phyloP scores from a whole-genome alignment of 129 eudicot genomes.

The Rutidosis leptorrhynchoides region DNA sequence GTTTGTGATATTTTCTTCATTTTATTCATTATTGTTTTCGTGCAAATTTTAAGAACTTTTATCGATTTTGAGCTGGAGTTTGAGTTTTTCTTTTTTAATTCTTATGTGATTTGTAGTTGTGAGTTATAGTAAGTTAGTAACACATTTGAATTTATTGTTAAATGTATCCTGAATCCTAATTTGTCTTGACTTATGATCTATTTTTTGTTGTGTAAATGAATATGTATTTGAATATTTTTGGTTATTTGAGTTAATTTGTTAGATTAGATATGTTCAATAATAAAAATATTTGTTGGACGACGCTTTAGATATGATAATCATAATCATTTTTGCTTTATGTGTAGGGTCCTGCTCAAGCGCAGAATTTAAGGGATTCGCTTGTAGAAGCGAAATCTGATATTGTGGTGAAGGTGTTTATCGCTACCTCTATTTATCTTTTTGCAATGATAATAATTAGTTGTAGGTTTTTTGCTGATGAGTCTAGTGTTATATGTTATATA shows the following conservation, averaged over 20 bases:
- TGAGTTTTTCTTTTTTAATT: too few species aligned
- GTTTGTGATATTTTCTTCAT: constrained; percentile 22
- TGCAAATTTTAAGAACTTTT: too few species aligned
- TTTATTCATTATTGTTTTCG: not conserved
- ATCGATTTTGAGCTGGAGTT: too few species aligned
- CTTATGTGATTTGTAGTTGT: too few species aligned
- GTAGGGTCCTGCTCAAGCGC: constrained; percentile 99
- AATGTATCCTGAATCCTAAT: too few species aligned
- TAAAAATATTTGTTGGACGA: too few species aligned
- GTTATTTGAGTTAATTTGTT: too few species aligned
- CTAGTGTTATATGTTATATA: not conserved
- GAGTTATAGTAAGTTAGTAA: too few species aligned
- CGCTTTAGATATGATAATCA: not conserved
- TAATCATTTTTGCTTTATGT: not conserved
- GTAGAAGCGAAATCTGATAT: constrained; percentile 84
- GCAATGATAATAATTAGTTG: not conserved
- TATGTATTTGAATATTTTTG: too few species aligned
- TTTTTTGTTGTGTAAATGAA: too few species aligned
- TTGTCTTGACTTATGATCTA: too few species aligned
- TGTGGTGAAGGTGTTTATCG: constrained; percentile 63
- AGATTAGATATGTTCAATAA: not conserved
- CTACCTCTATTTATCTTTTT: not conserved
- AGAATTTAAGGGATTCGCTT: constrained; percentile 84
- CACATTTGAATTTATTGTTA: too few species aligned
- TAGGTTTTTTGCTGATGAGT: not conserved